Evolutionary conservation across 768 basidiomycete species (phyloP).

Genomic region (Naematelia encephala): DNA sequence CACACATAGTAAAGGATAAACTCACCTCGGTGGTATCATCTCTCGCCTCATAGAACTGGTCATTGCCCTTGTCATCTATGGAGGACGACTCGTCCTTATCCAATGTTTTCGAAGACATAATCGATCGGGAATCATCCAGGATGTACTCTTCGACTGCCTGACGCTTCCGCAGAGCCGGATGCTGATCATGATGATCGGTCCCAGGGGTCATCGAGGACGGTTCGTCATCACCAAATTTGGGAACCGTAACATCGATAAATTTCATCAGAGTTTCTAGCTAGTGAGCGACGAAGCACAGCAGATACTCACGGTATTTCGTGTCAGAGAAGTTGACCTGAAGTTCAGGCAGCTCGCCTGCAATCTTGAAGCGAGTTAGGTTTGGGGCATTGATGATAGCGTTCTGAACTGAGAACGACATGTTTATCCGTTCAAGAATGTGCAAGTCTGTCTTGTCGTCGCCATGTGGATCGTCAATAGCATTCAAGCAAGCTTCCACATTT

Average conservation of each 20-base stretch:
- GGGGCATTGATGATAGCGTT: slow-evolving; percentile 84
- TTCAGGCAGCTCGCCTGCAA: slow-evolving; percentile 80
- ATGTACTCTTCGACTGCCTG: slow-evolving; percentile 63
- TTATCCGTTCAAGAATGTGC: slow-evolving; percentile 88
- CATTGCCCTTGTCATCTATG: slow-evolving; percentile 25
- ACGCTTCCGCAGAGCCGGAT: slow-evolving; percentile 22
- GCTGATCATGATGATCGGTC: slow-evolving; percentile 1
- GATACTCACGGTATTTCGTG: slow-evolving; percentile 48
- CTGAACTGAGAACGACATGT: slow-evolving; percentile 80
- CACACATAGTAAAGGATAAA: too few species aligned
- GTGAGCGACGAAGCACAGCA: slow-evolving; percentile 9
- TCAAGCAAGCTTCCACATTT: slow-evolving; percentile 73
- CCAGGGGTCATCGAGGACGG: slow-evolving; percentile 51
- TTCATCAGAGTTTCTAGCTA: slow-evolving; percentile 82
- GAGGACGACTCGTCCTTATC: slow-evolving; percentile 48
- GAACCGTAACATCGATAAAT: slow-evolving; percentile 83
- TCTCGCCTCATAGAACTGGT: slow-evolving; percentile 66
- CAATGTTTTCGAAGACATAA: slow-evolving; percentile 31
- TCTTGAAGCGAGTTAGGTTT: slow-evolving; percentile 80
- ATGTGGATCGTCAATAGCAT: slow-evolving; percentile 63
- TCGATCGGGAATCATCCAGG: slow-evolving; percentile 48
- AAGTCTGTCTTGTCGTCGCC: slow-evolving; percentile 58
- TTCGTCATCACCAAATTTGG: slow-evolving; percentile 63
- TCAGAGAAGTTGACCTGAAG: slow-evolving; percentile 71
- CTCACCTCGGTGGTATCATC: slow-evolving; percentile 61